Percentiles rank a stretch among this genome's conserved stretches.
phyloP scores from a whole-genome alignment of 108 stramenopile species.

The Cyclotella distinguenda region DNA sequence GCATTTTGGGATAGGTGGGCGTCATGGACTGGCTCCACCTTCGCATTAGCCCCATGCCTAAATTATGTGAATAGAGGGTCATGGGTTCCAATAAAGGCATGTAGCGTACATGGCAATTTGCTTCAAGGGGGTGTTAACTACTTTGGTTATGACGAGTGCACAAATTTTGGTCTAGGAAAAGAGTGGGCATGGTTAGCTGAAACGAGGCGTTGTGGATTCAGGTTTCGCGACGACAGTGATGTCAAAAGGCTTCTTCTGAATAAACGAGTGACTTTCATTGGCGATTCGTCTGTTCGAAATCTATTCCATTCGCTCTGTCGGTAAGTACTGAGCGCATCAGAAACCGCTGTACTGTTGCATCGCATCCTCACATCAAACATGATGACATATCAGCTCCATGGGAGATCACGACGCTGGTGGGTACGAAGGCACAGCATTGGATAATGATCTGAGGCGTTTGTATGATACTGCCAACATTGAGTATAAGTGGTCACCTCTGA shows the following conservation, averaged over 20 bases:
- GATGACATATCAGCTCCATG: too few relatives aligned
- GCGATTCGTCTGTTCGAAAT: conserved; percentile 43
- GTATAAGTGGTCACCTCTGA: conserved; percentile 54
- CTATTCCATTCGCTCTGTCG: conserved; percentile 43
- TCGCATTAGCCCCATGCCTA: conserved; percentile 19
- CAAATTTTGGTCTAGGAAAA: background rate
- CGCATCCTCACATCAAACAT: too few relatives aligned
- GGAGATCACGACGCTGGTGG: conserved; percentile 44
- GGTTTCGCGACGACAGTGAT: conserved; percentile 14
- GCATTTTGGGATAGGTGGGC: conserved; percentile 14
- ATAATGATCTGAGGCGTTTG: conserved; percentile 30
- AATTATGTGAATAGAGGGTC: conserved; percentile 34
- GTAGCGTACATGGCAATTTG: conserved; percentile 1
- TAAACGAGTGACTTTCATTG: conserved; percentile 43
- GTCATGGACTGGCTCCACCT: background rate
- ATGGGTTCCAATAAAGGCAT: conserved; percentile 43
- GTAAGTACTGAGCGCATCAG: too few relatives aligned
- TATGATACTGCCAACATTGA: conserved; percentile 27
- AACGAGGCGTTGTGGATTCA: conserved; percentile 29
- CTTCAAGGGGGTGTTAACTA: conserved; percentile 10
- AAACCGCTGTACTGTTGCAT: too few relatives aligned
- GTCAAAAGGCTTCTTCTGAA: conserved; percentile 22
- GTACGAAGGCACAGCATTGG: conserved; percentile 28
- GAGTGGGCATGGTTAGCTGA: conserved; percentile 47
- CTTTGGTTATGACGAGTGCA: conserved; percentile 17